Percentiles rank a stretch among this genome's conserved stretches.
Evolutionary conservation across 768 basidiomycete species (phyloP).

Genomic region (Rhodosporidiobolus odoratus): DNA sequence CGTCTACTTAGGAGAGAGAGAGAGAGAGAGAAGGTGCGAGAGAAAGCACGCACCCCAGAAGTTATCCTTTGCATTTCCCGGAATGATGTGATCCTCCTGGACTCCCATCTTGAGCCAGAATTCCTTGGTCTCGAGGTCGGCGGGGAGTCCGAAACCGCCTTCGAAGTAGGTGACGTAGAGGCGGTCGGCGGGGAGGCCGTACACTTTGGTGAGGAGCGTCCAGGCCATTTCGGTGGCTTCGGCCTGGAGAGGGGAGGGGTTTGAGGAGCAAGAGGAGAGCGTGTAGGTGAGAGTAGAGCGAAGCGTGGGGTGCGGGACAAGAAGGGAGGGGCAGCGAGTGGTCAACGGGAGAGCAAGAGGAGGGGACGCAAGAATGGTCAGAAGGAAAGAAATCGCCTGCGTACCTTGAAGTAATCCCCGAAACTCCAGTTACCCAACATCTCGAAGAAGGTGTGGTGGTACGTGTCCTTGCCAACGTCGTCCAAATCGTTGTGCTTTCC

Average conservation of each 20-base stretch:
- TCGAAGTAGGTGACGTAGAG: slow-evolving; percentile 98
- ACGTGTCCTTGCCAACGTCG: slow-evolving; percentile 97
- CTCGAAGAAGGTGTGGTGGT: slow-evolving; percentile 75
- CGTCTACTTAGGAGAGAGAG: background rate
- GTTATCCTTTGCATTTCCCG: slow-evolving; percentile 94
- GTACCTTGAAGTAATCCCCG: slow-evolving; percentile 99
- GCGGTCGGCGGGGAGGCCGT: slow-evolving; percentile 77
- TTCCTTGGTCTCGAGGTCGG: slow-evolving; percentile 81
- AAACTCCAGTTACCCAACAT: slow-evolving; percentile 99
- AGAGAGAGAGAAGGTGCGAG: background rate
- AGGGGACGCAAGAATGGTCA: slow-evolving; percentile 15
- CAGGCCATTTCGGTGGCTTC: slow-evolving; percentile 90
- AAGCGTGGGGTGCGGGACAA: slow-evolving; percentile 19
- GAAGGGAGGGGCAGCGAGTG: background rate
- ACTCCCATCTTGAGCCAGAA: slow-evolving; percentile 87
- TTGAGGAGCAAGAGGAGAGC: background rate
- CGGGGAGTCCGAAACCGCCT: slow-evolving; percentile 79
- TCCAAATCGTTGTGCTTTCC: slow-evolving; percentile 98
- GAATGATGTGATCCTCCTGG: slow-evolving; percentile 78
- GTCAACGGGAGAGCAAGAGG: background rate
- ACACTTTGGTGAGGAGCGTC: slow-evolving; percentile 86
- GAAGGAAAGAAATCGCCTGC: slow-evolving; percentile 20
- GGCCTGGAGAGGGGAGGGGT: slow-evolving; percentile 55
- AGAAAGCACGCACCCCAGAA: slow-evolving; percentile 75
- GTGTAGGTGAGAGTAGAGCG: no score